A percentile compares a stretch with the other conserved stretches of the same genome.
Evolutionary conservation across 2,329 filamentous ascomycete genomes (phyloP).

Genomic region (Penicillium decumbens): DNA sequence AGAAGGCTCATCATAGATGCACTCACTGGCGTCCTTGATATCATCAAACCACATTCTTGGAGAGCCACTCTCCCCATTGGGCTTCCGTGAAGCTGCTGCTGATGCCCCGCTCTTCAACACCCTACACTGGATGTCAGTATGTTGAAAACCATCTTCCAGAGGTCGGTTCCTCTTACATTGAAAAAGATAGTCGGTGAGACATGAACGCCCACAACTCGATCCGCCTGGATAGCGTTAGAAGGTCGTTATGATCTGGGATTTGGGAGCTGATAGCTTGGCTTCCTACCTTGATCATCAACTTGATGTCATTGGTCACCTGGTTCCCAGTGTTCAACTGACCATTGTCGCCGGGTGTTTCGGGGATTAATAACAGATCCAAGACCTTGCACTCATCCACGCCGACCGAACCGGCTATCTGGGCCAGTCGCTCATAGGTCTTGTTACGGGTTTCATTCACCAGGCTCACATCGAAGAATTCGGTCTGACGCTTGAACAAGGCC

Average conservation of each 20-base stretch:
- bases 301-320: constrained; percentile 75
- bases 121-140: constrained; percentile 32
- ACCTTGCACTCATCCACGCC: constrained; percentile 68
- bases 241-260: background rate
- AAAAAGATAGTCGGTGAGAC: constrained; percentile 88
- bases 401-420: constrained; percentile 63
- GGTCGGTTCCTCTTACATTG: constrained; percentile 50
- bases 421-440: constrained; percentile 72
- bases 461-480: constrained; percentile 75
- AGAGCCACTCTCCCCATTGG: constrained; percentile 83
- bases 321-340: constrained; percentile 75
- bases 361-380: constrained; percentile 63
- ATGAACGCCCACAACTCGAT: constrained; percentile 75
- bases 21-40: background rate
- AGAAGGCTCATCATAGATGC: background rate
- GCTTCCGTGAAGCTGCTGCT: constrained; percentile 71
- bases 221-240: constrained; percentile 38
- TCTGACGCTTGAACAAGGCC: constrained; percentile 64
- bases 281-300: constrained; percentile 69
- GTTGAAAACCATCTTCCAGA: background rate
- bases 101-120: constrained; percentile 73
- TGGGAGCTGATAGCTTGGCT: background rate
- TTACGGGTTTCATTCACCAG: constrained; percentile 83
- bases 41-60: constrained; percentile 55
- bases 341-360: constrained; percentile 61